Evolutionary conservation across 192 early-diverging fungal genomes (phyloP), one percentile per base, ranked within the genome.

Genomic region (Spizellomyces punctatus): DNA sequence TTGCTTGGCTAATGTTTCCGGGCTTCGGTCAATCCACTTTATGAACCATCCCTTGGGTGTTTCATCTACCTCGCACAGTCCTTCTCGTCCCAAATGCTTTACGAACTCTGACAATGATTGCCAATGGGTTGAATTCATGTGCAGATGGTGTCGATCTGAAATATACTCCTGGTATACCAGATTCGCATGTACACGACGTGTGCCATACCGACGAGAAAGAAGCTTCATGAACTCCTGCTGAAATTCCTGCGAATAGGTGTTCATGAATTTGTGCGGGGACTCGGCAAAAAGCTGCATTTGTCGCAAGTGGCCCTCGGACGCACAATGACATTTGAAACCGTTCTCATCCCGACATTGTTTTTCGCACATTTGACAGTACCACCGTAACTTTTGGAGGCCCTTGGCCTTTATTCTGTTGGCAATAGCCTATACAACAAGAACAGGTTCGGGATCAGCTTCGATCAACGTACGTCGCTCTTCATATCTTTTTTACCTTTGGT

Each of bases 101-200:
- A 89, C 86, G 78, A 96, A 99, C 50, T 94, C 94, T 6, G 90
- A 83, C 42, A 99, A 79, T n/a, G 94, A 86, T 5, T 89, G 81
- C 97, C 97, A 99, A 61, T 86, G 76, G 0, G 97, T 99, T 3
- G 95, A 83, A 71, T 97, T 99, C 95, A 99, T 96, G 72, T 99
- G 97, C 50, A 95, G 68, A 79, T 99, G 97, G 59, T 93, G 82
- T 42, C 91, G 80, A 77, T 99, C 93, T 6, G 89, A 79, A 68
- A 99, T 93, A 45, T 95, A 94, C 77, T 99, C 97, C 76, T 99
- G 93, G 82, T 99, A 99, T 2, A 98, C 94, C 17, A 91, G 87
- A 75, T 99, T 98, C n/a, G 95, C 95, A 41, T 89, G 76, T 9
- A 96, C 92, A 59, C 91, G 85, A 63, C 92, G 87, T 0, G 93